Conservation (phyloP, 2,329 filamentous ascomycete species). For the Penicillium rolfsii region DNA sequence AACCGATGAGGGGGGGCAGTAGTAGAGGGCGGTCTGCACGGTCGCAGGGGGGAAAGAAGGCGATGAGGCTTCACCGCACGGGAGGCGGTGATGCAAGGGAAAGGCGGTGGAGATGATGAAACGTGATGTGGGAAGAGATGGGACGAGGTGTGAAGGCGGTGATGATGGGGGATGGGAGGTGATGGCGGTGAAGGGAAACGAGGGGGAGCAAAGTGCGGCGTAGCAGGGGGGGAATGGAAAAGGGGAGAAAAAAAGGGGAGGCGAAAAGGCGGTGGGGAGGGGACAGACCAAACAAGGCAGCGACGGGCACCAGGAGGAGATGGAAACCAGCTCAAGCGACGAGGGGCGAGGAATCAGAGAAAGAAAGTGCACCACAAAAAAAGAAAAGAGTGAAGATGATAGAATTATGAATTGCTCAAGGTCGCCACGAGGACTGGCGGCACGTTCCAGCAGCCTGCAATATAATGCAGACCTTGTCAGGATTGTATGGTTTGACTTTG, state of each 20-base stretch:
- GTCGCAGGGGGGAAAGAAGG: constrained; percentile 25
- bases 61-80: constrained; percentile 42
- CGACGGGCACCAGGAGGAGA: too few relatives aligned
- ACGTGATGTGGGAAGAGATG: too few relatives aligned
- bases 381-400: neutral
- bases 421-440: neutral
- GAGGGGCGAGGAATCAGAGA: too few relatives aligned
- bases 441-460: constrained; percentile 5
- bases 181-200: neutral
- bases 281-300: neutral
- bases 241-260: neutral
- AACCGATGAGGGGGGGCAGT: constrained; percentile 30
- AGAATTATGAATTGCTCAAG: neutral
- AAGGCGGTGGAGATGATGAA: constrained; percentile 23
- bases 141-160: neutral
- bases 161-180: neutral
- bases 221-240: neutral
- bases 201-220: neutral
- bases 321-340: too few relatives aligned
- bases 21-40: constrained; percentile 41
- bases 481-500: constrained; percentile 4
- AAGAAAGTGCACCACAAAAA: too few relatives aligned
- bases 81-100: constrained; percentile 43
- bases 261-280: neutral
- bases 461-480: constrained; percentile 12